Percentiles rank a stretch among this genome's conserved stretches.
Conservation (phyloP, 2,329 filamentous ascomycete species). For the Alternaria angustiovoidea region DNA sequence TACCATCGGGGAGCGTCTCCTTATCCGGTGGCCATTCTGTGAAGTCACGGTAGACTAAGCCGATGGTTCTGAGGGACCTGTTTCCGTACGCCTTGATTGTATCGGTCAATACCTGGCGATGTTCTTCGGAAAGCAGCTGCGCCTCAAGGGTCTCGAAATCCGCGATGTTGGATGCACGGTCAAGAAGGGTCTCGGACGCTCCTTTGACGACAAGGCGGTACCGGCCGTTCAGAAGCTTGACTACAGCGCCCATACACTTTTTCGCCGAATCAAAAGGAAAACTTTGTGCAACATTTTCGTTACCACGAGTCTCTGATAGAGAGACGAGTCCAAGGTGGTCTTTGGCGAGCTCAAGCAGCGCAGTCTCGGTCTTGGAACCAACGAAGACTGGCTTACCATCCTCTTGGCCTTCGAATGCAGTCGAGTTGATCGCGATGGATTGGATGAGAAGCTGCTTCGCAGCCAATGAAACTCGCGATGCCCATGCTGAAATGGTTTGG, state of each 20-base stretch:
- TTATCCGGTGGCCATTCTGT: constrained; percentile 44
- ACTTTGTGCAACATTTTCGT: constrained; percentile 62
- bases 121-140: constrained; percentile 23
- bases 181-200: constrained; percentile 66
- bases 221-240: constrained; percentile 56
- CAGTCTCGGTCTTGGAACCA: constrained; percentile 66
- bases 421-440: constrained; percentile 56
- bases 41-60: constrained; percentile 52
- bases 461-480: constrained; percentile 54
- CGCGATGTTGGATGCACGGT: constrained; percentile 45
- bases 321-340: constrained; percentile 62
- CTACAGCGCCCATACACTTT: constrained; percentile 66
- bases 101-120: constrained; percentile 29
- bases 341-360: constrained; percentile 60
- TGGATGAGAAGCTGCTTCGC: constrained; percentile 39
- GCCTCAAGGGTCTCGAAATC: constrained; percentile 27
- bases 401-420: constrained; percentile 59
- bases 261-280: constrained; percentile 64
- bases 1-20: constrained; percentile 25
- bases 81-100: constrained; percentile 51
- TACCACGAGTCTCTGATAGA: constrained; percentile 57
- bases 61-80: constrained; percentile 54
- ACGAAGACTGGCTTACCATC: constrained; percentile 60
- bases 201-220: constrained; percentile 65
- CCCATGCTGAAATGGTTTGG: constrained; percentile 52